Evolutionary conservation across 768 basidiomycete species (phyloP), one percentile per base, ranked within the genome.

Genomic region (Clathrus columnatus): DNA sequence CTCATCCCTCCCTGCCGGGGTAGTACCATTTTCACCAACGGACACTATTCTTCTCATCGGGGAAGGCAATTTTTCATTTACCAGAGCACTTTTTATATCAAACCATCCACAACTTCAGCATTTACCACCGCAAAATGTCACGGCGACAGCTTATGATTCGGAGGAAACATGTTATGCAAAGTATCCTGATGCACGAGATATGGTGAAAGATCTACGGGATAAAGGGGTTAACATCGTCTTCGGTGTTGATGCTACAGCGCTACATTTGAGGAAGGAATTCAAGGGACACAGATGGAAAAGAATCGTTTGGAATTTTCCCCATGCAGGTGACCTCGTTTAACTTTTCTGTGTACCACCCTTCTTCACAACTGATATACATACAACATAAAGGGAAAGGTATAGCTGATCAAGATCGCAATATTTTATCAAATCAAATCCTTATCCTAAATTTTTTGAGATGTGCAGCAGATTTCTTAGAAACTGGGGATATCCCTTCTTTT

Each of bases 261-360:
- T 98, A 29, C 84, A 84, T 52, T 85, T 76, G 58, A 68, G 72
- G 36, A 56, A 76, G 5, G 64, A 67, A 5, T 67, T 94, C 46
- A 87, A 82, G 59, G 80, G 79, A 41, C 71, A 73, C 59, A 77
- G 70, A 53, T 87, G 86, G 79, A 85, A 91, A 68, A 80, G 79
- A 58, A 78, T 97, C 55, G 81, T 90, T 6, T 97, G 91, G 85
- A 96, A 98, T 67, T 98, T 97, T 66, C 95, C 95, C 57, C 95
- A 98, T 72, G 87, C 87, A 63, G 94, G 94, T 90, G 63, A 60
- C n/a, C n/a, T n/a, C n/a, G 81, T 63, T 11, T 47, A 51, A 18
- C 54, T n/a, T 7, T 23, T 21, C 20, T 30, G 47, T 48, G 21
- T 57, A 5, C 28, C 20, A 56, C 21, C n/a, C 48, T 18, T 45